Percentiles rank a stretch among this genome's conserved stretches.
phyloP scores from a whole-genome alignment of 2,329 filamentous ascomycete species.

The Stagonosporopsis rhizophila region DNA sequence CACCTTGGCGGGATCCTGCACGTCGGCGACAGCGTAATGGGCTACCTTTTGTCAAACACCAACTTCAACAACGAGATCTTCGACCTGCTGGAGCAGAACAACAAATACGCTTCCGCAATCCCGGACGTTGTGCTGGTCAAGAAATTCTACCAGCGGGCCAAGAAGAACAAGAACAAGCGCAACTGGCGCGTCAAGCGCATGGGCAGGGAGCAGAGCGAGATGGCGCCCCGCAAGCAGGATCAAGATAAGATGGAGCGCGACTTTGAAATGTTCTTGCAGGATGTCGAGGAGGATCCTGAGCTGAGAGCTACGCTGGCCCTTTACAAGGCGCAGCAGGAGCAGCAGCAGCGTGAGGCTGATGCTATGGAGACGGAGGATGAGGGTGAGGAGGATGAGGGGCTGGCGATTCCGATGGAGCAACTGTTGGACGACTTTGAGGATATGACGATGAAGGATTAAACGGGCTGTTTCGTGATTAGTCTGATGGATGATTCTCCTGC shows the following conservation, averaged over 20 bases:
- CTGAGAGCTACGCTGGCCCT: slow-evolving; percentile 82
- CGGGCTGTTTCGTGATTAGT: not conserved
- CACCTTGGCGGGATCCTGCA: slow-evolving; percentile 87
- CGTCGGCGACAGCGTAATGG: slow-evolving; percentile 89
- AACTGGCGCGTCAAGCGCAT: slow-evolving; percentile 97
- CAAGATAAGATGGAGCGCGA: slow-evolving; percentile 88
- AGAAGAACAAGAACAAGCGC: slow-evolving; percentile 68
- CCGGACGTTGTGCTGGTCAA: slow-evolving; percentile 95
- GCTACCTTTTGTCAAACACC: slow-evolving; percentile 87
- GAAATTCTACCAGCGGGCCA: slow-evolving; percentile 92
- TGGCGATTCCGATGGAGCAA: slow-evolving; percentile 60
- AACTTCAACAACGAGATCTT: slow-evolving; percentile 92
- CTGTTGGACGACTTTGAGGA: slow-evolving; percentile 94
- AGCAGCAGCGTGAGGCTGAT: slow-evolving; percentile 64
- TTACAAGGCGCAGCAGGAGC: slow-evolving; percentile 73
- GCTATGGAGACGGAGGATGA: slow-evolving; percentile 72
- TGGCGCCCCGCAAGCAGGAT: slow-evolving; percentile 85
- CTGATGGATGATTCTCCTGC: not conserved
- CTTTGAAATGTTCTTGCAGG: slow-evolving; percentile 95
- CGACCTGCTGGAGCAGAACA: slow-evolving; percentile 80
- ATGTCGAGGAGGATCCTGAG: slow-evolving; percentile 95
- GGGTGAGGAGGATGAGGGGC: slow-evolving; percentile 63
- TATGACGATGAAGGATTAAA: slow-evolving; percentile 69
- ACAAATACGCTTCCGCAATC: slow-evolving; percentile 75
- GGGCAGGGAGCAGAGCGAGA: slow-evolving; percentile 85